Conservation (phyloP, 192 early-diverging fungal genomes). For the Thamnidium elegans region DNA sequence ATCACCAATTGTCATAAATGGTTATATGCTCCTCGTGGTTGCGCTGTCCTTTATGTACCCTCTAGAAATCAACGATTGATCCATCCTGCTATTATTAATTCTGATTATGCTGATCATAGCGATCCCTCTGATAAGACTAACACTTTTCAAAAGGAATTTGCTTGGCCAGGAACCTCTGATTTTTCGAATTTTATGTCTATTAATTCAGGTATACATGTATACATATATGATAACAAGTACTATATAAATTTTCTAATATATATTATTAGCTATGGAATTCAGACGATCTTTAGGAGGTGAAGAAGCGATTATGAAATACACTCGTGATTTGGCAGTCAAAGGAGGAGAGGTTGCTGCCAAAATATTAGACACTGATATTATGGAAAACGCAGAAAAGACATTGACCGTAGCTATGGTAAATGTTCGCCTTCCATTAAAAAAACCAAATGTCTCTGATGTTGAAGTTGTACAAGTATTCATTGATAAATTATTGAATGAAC, state of each 20-base stretch:
- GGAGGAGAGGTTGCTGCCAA: slow-evolving; percentile 55
- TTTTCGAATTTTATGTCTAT: slow-evolving; percentile 32
- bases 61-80: slow-evolving; percentile 46
- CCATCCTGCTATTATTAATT: slow-evolving; percentile 45
- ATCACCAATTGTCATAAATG: slow-evolving; percentile 72
- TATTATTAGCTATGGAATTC: slow-evolving; percentile 43
- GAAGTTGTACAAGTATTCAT: slow-evolving; percentile 35
- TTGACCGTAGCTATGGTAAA: slow-evolving; percentile 60
- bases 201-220: slow-evolving; percentile 12
- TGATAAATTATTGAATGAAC: slow-evolving; percentile 32
- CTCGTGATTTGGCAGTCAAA: slow-evolving; percentile 48
- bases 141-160: slow-evolving; percentile 46
- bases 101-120: slow-evolving; percentile 29
- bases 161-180: slow-evolving; percentile 44
- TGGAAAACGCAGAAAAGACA: slow-evolving; percentile 45
- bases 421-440: slow-evolving; percentile 48
- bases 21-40: slow-evolving; percentile 54
- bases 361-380: slow-evolving; percentile 50
- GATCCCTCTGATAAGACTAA: slow-evolving; percentile 7
- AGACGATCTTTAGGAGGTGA: slow-evolving; percentile 57
- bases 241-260: neutral
- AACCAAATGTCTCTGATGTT: slow-evolving; percentile 17
- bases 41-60: slow-evolving; percentile 54
- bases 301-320: slow-evolving; percentile 54
- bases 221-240: neutral